Percentiles rank a stretch among this genome's conserved stretches.
phyloP scores from a whole-genome alignment of 2,329 filamentous ascomycete genomes.

The Lecanicillium sp. region DNA sequence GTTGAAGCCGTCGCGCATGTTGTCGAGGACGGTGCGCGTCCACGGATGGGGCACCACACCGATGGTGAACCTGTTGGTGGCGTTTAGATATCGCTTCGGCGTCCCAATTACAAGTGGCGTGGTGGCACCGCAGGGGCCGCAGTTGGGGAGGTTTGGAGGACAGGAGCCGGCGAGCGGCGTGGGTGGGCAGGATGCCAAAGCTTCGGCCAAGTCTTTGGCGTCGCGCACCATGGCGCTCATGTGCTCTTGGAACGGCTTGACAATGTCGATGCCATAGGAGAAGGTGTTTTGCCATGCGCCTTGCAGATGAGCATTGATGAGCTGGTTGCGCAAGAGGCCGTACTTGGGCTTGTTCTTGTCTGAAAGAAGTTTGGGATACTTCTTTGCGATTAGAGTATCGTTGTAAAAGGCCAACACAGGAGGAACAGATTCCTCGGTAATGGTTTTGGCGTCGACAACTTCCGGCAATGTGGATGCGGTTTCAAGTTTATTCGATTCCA shows the following conservation, averaged over 20 bases:
- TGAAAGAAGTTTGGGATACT: slow-evolving; percentile 58
- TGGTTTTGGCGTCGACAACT: slow-evolving; percentile 51
- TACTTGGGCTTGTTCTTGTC: slow-evolving; percentile 53
- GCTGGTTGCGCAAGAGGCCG: slow-evolving; percentile 54
- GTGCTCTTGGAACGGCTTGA: slow-evolving; percentile 72
- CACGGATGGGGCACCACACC: slow-evolving; percentile 88
- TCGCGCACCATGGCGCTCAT: slow-evolving; percentile 67
- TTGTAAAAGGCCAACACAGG: slow-evolving; percentile 75
- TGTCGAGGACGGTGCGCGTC: slow-evolving; percentile 65
- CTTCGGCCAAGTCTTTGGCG: slow-evolving; percentile 65
- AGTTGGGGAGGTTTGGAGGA: slow-evolving; percentile 72
- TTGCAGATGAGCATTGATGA: slow-evolving; percentile 84
- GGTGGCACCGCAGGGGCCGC: slow-evolving; percentile 62
- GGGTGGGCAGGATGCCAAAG: slow-evolving; percentile 68
- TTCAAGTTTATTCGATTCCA: slow-evolving; percentile 50
- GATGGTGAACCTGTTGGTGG: slow-evolving; percentile 68
- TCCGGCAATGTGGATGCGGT: slow-evolving; percentile 58
- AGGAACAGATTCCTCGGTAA: slow-evolving; percentile 60
- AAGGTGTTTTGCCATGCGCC: slow-evolving; percentile 78
- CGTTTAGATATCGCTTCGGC: slow-evolving; percentile 63
- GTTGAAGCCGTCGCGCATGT: slow-evolving; percentile 55
- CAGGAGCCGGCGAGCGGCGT: slow-evolving; percentile 71
- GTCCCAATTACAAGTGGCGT: slow-evolving; percentile 62
- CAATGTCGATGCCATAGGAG: slow-evolving; percentile 67
- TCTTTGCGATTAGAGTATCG: slow-evolving; percentile 50